Percentiles rank a stretch among this genome's conserved stretches.
Evolutionary conservation across 352 stramenopile species (phyloP).

Genomic region (Pythium periplocum): DNA sequence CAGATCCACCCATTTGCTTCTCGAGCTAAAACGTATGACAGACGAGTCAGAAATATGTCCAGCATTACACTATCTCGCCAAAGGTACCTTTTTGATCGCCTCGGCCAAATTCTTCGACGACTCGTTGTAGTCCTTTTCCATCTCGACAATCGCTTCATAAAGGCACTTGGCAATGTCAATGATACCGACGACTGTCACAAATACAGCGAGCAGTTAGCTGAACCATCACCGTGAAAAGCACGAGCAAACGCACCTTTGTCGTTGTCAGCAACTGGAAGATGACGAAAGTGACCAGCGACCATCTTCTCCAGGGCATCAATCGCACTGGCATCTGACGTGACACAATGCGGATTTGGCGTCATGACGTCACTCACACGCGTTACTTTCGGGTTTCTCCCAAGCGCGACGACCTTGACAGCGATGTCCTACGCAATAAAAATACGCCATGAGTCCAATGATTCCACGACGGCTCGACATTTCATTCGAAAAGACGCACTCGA

Average conservation of each 20-base stretch:
- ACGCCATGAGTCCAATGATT: neutral
- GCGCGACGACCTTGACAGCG: constrained; percentile 89
- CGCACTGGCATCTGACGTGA: constrained; percentile 88
- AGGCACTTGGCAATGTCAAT: constrained; percentile 98
- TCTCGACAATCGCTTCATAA: constrained; percentile 96
- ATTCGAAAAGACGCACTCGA: constrained; percentile 32
- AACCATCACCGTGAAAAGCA: neutral
- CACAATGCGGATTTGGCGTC: constrained; percentile 94
- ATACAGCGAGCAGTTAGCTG: neutral
- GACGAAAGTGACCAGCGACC: constrained; percentile 94
- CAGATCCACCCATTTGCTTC: constrained; percentile 39
- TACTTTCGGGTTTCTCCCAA: constrained; percentile 67
- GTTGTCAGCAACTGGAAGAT: constrained; percentile 93
- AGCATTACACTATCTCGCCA: neutral
- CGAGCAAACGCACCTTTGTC: constrained; percentile 50
- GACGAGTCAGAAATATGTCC: no score
- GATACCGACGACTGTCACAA: constrained; percentile 88
- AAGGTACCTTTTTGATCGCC: constrained; percentile 67
- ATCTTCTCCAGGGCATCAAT: constrained; percentile 97
- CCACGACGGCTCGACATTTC: neutral
- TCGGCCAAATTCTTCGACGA: constrained; percentile 67
- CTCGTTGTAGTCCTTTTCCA: constrained; percentile 88
- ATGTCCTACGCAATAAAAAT: constrained; percentile 79
- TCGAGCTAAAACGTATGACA: constrained; percentile 31
- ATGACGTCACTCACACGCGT: constrained; percentile 90